Conservation (phyloP, 2,329 filamentous ascomycete species). For the Xylariaceae sp. region DNA sequence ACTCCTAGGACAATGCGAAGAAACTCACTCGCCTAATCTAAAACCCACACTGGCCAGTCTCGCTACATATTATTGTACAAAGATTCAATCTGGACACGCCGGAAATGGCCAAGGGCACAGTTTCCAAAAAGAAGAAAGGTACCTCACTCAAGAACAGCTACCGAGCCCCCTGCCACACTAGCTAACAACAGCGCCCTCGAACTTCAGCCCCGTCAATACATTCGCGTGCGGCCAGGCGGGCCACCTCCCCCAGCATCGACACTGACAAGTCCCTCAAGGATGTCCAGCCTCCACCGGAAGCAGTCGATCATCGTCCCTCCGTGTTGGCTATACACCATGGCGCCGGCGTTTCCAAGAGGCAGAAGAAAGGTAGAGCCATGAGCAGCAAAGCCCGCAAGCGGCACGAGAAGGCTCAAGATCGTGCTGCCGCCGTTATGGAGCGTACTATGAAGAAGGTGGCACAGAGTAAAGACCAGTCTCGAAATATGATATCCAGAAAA, state of each 20-base stretch:
- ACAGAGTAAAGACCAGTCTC: conserved; percentile 58
- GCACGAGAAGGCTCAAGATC: conserved; percentile 63
- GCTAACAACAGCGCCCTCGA: conserved; percentile 5
- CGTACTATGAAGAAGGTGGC: conserved; percentile 62
- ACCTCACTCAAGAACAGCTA: conserved; percentile 9
- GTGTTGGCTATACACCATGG: conserved; percentile 71
- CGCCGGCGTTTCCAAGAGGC: conserved; percentile 72
- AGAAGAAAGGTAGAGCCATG: conserved; percentile 62
- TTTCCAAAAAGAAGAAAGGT: conserved; percentile 43
- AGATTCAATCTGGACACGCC: neutral
- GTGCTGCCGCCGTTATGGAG: conserved; percentile 65
- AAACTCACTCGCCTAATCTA: neutral
- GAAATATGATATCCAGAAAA: conserved; percentile 54
- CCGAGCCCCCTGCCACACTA: neutral
- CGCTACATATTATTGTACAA: neutral
- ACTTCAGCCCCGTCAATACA: conserved; percentile 65
- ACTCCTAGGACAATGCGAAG: neutral
- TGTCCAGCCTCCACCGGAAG: conserved; percentile 55
- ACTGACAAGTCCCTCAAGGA: conserved; percentile 74
- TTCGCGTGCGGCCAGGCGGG: conserved; percentile 77
- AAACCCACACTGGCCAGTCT: neutral
- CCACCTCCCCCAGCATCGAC: conserved; percentile 71
- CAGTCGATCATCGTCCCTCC: conserved; percentile 62
- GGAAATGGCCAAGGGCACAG: conserved; percentile 44
- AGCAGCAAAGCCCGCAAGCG: conserved; percentile 61